Evolutionary conservation across 495 filamentous ascomycete genomes (phyloP).

Genomic region (Penicillium malachiteum): DNA sequence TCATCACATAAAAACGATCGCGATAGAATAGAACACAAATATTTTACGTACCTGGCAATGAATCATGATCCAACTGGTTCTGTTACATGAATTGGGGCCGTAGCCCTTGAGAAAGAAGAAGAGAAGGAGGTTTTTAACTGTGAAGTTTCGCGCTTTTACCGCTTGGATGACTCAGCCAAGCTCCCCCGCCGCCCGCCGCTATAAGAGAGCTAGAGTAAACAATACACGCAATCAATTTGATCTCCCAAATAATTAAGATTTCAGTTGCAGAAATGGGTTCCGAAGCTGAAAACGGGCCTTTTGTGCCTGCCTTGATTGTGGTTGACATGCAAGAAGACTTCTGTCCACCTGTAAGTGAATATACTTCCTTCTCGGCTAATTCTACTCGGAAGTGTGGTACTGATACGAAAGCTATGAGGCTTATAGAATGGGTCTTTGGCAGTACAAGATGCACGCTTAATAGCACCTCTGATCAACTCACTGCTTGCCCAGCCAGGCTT

Average conservation of each 20-base stretch:
- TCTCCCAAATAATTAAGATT: no score
- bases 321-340: slow-evolving; percentile 97
- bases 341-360: slow-evolving; percentile 70
- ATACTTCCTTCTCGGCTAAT: background rate
- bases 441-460: slow-evolving; percentile 66
- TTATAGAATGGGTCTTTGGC: slow-evolving; percentile 77
- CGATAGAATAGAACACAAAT: slow-evolving; percentile 4
- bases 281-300: slow-evolving; percentile 1
- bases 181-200: background rate
- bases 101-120: slow-evolving; percentile 31
- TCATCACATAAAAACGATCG: slow-evolving; percentile 53
- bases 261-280: slow-evolving; percentile 9
- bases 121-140: slow-evolving; percentile 20
- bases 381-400: slow-evolving; percentile 8
- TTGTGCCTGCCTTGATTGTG: slow-evolving; percentile 59
- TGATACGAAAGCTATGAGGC: slow-evolving; percentile 11
- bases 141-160: slow-evolving; percentile 20
- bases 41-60: slow-evolving; percentile 34
- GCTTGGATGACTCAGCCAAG: slow-evolving; percentile 29
- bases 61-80: slow-evolving; percentile 28
- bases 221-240: no score
- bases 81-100: slow-evolving; percentile 31
- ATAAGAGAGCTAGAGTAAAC: no score
- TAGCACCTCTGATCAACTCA: slow-evolving; percentile 68
- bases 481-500: slow-evolving; percentile 72